A percentile compares a stretch with the other conserved stretches of the same genome.
phyloP scores from a whole-genome alignment of 2,329 filamentous ascomycete genomes.

The Escovopsis sp. region DNA sequence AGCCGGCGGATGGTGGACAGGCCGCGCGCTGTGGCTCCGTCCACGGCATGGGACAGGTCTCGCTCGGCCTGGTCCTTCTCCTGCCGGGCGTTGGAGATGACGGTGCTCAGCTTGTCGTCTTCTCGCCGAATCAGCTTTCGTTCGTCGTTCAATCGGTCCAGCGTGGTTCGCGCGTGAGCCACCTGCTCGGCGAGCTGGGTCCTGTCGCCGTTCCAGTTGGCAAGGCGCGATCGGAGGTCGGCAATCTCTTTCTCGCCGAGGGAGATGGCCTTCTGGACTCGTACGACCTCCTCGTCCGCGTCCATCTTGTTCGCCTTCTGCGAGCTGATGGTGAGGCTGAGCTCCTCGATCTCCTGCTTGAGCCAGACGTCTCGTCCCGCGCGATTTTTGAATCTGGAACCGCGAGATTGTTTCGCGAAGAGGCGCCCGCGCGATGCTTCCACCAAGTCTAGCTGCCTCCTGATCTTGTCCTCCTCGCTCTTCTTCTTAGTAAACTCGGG shows the following conservation, averaged over 20 bases:
- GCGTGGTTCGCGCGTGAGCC: conserved; percentile 59
- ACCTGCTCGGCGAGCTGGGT: conserved; percentile 58
- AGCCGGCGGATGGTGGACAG: conserved; percentile 75
- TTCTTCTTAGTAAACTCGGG: conserved; percentile 64
- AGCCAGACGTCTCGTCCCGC: conserved; percentile 76
- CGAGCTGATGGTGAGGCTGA: conserved; percentile 58
- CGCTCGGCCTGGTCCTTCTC: conserved; percentile 68
- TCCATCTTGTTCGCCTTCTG: conserved; percentile 77
- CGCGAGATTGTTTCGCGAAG: conserved; percentile 83
- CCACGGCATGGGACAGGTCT: conserved; percentile 70
- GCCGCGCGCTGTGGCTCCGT: conserved; percentile 72
- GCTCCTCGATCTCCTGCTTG: conserved; percentile 63
- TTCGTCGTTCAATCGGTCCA: conserved; percentile 71
- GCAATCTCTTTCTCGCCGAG: conserved; percentile 59
- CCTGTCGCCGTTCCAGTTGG: conserved; percentile 63
- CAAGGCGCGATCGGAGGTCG: conserved; percentile 54
- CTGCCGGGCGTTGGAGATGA: conserved; percentile 58
- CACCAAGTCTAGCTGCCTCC: conserved; percentile 57
- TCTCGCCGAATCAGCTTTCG: conserved; percentile 78
- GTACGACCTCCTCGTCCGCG: conserved; percentile 65
- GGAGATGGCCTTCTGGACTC: conserved; percentile 55
- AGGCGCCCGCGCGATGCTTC: conserved; percentile 64
- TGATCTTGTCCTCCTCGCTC: conserved; percentile 54
- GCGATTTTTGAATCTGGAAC: conserved; percentile 76
- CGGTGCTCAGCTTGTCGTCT: conserved; percentile 69